Evolutionary conservation across 441 rosid genomes (phyloP).

Genomic region (Adansonia grandidieri): DNA sequence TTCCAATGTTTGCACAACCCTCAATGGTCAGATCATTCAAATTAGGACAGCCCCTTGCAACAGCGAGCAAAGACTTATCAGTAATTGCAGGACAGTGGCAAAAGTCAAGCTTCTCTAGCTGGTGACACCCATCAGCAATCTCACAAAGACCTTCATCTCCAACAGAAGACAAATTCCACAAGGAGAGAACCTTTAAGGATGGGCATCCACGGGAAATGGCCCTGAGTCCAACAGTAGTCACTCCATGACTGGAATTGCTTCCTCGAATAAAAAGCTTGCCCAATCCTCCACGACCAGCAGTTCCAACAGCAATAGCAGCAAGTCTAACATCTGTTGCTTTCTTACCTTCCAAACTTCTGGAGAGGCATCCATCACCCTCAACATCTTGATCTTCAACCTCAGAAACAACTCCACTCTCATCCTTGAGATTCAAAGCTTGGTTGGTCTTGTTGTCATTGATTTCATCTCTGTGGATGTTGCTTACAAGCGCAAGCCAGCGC

Average conservation of each 20-base stretch:
- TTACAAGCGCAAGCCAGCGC: constrained; percentile 81
- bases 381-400: constrained; percentile 36
- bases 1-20: constrained; percentile 72
- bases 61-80: constrained; percentile 63
- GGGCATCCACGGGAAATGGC: constrained; percentile 75
- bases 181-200: constrained; percentile 65
- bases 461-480: constrained; percentile 66
- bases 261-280: constrained; percentile 75
- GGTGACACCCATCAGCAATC: constrained; percentile 66
- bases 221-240: constrained; percentile 67
- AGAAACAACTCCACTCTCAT: constrained; percentile 24
- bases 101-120: constrained; percentile 81
- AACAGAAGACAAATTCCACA: constrained; percentile 65
- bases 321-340: constrained; percentile 89
- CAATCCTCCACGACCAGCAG: constrained; percentile 75
- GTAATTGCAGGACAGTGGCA: constrained; percentile 67
- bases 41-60: constrained; percentile 69
- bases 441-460: constrained; percentile 35
- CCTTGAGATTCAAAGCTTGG: constrained; percentile 15
- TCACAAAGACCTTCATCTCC: constrained; percentile 66
- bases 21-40: constrained; percentile 72
- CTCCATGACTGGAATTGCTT: constrained; percentile 47
- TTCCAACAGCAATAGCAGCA: constrained; percentile 86
- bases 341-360: constrained; percentile 84
- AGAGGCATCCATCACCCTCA: constrained; percentile 66